phyloP scores from a whole-genome alignment of 768 basidiomycete species.

The Lactifluus echinatus region DNA sequence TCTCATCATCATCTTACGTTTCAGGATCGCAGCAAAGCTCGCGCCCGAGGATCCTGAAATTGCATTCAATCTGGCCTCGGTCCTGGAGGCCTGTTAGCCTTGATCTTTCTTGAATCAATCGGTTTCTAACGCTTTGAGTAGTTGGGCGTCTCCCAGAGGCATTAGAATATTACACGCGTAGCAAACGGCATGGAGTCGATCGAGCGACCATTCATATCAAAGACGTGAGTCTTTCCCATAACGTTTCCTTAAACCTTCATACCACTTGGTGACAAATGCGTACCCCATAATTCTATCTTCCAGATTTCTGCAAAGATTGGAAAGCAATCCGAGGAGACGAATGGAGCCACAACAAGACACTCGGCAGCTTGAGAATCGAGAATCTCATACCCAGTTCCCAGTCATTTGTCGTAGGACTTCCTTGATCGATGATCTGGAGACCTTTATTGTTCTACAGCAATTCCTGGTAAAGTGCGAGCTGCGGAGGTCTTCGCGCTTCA shows the following conservation, averaged over 20 bases:
- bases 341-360: constrained; percentile 16
- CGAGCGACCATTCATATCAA: constrained; percentile 76
- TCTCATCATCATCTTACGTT: constrained; percentile 23
- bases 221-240: constrained; percentile 44
- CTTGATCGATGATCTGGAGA: constrained; percentile 7
- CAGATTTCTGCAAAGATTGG: constrained; percentile 79
- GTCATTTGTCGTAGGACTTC: constrained; percentile 1
- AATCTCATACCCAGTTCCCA: constrained; percentile 2
- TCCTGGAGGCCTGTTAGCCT: constrained; percentile 75
- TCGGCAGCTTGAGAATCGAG: constrained; percentile 11
- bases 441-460: constrained; percentile 19
- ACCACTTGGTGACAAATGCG: constrained; percentile 15
- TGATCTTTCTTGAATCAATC: neutral
- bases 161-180: constrained; percentile 71
- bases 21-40: constrained; percentile 73
- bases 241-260: constrained; percentile 4
- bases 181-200: constrained; percentile 69
- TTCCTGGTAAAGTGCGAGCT: constrained; percentile 4
- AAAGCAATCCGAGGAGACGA: constrained; percentile 40
- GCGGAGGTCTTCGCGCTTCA: constrained; percentile 13
- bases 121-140: constrained; percentile 26
- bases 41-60: constrained; percentile 87
- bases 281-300: constrained; percentile 15
- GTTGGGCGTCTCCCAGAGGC: constrained; percentile 77
- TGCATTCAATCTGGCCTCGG: constrained; percentile 84